Percentiles rank a stretch among this genome's conserved stretches.
These are phyloP conservation scores for Cryptococcus jaspeensis DNA, from an alignment of 1,284 basidiomycete genomes.

Conservation along the genomic window DNA sequence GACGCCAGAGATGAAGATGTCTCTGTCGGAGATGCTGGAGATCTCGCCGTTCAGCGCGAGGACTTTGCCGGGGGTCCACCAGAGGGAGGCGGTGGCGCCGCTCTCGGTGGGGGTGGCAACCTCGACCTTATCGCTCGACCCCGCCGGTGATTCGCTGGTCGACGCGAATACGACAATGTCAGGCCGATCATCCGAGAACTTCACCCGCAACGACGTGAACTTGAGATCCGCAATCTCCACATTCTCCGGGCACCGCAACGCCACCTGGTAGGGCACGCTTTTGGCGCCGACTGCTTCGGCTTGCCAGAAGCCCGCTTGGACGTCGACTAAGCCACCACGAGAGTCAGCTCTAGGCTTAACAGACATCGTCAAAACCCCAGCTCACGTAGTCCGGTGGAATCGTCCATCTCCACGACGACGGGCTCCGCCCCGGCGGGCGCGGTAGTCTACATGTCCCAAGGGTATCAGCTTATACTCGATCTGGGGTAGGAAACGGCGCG, in stretches of 20 bases:
- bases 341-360: background rate
- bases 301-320: conserved; percentile 68
- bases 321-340: conserved; percentile 57
- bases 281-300: conserved; percentile 62
- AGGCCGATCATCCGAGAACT: conserved; percentile 42
- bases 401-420: conserved; percentile 63
- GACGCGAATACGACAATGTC: conserved; percentile 17
- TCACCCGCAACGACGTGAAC: conserved; percentile 35
- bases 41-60: conserved; percentile 27
- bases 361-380: background rate
- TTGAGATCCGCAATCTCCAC: conserved; percentile 37
- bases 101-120: background rate
- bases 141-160: background rate
- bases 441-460: conserved; percentile 58
- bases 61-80: conserved; percentile 15
- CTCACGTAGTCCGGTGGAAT: conserved; percentile 65
- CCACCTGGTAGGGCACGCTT: conserved; percentile 67
- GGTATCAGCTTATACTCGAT: background rate
- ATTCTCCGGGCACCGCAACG: conserved; percentile 45
- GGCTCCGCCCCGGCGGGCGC: conserved; percentile 60
- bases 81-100: conserved; percentile 15
- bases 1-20: conserved; percentile 31
- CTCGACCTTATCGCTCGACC: background rate
- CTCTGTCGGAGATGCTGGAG: conserved; percentile 10
- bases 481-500: conserved; percentile 1